Evolutionary conservation across 345 rosid species (phyloP).

Genomic region (Conringia planisiliqua): DNA sequence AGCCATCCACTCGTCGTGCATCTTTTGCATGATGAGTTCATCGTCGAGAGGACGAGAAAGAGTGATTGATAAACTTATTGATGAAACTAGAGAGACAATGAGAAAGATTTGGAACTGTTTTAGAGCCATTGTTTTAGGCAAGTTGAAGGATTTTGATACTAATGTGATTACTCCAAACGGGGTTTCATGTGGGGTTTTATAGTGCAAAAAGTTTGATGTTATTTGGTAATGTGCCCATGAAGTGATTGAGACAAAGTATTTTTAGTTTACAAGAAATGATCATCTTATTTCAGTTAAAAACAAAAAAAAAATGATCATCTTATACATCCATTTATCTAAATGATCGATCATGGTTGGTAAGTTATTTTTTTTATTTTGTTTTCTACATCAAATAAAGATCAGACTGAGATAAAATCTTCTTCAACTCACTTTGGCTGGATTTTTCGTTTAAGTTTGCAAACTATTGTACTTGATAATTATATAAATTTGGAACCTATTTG

Average conservation of each 20-base stretch:
- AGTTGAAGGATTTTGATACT: not conserved
- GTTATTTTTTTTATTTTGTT: not conserved
- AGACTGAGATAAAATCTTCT: not conserved
- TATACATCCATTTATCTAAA: not conserved
- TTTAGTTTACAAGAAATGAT: conserved; percentile 26
- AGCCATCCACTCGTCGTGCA: conserved; percentile 42
- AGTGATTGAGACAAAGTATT: conserved; percentile 18
- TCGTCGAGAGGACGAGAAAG: conserved; percentile 29
- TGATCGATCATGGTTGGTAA: not conserved
- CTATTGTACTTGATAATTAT: not conserved
- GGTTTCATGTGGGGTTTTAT: conserved; percentile 17
- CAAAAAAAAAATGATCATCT: conserved; percentile 7
- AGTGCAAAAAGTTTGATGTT: not conserved
- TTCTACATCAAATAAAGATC: not conserved
- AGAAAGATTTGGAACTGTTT: conserved; percentile 2
- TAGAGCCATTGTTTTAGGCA: conserved; percentile 14
- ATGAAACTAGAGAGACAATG: conserved; percentile 15
- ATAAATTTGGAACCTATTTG: not conserved
- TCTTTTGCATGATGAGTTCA: conserved; percentile 34
- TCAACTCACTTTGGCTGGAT: not conserved
- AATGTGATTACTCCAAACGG: conserved; percentile 16
- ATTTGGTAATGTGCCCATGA: conserved; percentile 2
- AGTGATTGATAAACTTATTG: conserved; percentile 2
- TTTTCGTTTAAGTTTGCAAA: not conserved
- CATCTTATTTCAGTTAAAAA: too few relatives aligned